phyloP scores from a whole-genome alignment of 768 basidiomycete species.

The Suillus lakei region DNA sequence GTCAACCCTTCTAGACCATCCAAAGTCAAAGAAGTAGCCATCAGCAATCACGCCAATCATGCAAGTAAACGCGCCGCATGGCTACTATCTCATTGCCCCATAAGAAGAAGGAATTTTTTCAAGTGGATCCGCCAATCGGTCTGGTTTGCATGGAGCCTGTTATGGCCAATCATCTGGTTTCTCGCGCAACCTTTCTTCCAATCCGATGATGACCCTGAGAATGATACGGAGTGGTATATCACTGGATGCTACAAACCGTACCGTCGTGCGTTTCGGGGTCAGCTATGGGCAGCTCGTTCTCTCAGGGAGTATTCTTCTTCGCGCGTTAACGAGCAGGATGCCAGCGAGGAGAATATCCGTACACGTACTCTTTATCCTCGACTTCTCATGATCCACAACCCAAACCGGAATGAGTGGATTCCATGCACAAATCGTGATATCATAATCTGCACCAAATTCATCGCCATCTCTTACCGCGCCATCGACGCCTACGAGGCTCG shows the following conservation, averaged over 20 bases:
- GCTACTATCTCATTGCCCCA: constrained; percentile 14
- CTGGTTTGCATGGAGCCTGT: constrained; percentile 9
- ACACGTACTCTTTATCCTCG: constrained; percentile 19
- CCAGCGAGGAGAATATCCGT: constrained; percentile 8
- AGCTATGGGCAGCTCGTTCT: constrained; percentile 25
- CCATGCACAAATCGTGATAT: background rate
- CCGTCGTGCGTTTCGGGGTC: constrained; percentile 13
- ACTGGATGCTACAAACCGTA: constrained; percentile 12
- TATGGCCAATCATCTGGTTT: constrained; percentile 12
- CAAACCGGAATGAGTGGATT: constrained; percentile 5
- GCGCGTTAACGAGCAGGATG: constrained; percentile 1
- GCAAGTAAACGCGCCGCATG: constrained; percentile 14
- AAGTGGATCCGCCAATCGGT: constrained; percentile 15
- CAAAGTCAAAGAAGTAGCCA: constrained; percentile 5
- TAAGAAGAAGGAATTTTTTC: background rate
- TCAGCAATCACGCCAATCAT: constrained; percentile 8
- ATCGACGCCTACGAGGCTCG: constrained; percentile 8
- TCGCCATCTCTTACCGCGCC: constrained; percentile 21
- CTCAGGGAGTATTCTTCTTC: constrained; percentile 20
- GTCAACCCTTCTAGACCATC: constrained; percentile 5
- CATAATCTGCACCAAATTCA: constrained; percentile 14
- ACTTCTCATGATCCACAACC: constrained; percentile 9
- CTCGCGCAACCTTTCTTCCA: background rate
- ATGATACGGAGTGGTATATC: background rate
- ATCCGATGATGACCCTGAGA: background rate